Percentiles rank a stretch among this genome's conserved stretches.
Conservation (phyloP, 768 basidiomycete genomes). For the Holtermannia corniformis region DNA sequence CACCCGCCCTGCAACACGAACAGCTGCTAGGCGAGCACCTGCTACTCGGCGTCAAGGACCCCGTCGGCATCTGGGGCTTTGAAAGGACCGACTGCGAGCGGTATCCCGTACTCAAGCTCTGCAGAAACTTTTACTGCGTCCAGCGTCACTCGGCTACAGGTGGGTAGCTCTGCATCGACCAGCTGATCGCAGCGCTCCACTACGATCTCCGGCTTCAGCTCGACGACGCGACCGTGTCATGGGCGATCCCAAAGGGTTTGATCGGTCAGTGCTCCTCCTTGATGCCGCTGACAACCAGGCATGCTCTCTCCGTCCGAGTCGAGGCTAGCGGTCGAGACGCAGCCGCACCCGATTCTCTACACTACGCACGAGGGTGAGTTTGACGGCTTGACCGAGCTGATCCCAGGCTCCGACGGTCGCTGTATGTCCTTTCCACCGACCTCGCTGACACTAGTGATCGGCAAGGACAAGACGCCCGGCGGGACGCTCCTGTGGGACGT, state of each 20-base stretch:
- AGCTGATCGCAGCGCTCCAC: constrained; percentile 19
- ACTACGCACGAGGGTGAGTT: constrained; percentile 30
- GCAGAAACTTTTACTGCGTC: constrained; percentile 33
- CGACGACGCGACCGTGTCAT: constrained; percentile 26
- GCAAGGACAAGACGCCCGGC: neutral
- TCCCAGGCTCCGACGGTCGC: constrained; percentile 6
- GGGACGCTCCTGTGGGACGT: constrained; percentile 26
- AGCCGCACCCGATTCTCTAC: constrained; percentile 31
- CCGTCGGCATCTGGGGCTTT: constrained; percentile 17
- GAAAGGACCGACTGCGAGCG: constrained; percentile 13
- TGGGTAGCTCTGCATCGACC: constrained; percentile 4
- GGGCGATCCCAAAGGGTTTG: constrained; percentile 31
- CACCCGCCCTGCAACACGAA: too few relatives aligned
- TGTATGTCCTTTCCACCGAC: constrained; percentile 1
- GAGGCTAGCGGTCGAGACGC: constrained; percentile 30
- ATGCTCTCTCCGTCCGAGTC: constrained; percentile 22
- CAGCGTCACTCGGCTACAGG: constrained; percentile 33
- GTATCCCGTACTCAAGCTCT: constrained; percentile 22
- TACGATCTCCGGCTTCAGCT: constrained; percentile 34
- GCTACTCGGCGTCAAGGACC: too few relatives aligned
- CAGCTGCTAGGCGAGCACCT: too few relatives aligned
- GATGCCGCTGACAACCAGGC: neutral
- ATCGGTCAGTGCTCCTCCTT: constrained; percentile 15
- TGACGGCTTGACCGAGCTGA: neutral
- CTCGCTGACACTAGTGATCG: neutral